phyloP scores from a whole-genome alignment of 2,329 filamentous ascomycete genomes.

The Penicillium polonicum region DNA sequence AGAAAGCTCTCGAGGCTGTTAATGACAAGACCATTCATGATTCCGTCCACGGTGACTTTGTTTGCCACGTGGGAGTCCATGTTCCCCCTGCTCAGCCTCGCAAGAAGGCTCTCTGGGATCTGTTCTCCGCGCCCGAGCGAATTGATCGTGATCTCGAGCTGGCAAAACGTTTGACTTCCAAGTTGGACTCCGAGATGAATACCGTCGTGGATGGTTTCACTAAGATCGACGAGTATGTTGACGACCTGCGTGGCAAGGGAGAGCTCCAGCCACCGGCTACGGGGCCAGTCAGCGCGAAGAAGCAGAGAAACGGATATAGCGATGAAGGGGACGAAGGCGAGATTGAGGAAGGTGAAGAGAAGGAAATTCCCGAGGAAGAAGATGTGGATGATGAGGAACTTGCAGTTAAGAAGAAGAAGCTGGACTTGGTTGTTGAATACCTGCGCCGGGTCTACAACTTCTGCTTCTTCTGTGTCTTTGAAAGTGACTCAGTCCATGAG shows the following conservation, averaged over 20 bases:
- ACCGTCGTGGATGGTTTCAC: constrained; percentile 71
- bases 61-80: constrained; percentile 94
- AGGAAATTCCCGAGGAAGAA: constrained; percentile 62
- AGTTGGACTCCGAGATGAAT: constrained; percentile 81
- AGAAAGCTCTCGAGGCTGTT: constrained; percentile 87
- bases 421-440: constrained; percentile 95
- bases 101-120: constrained; percentile 95
- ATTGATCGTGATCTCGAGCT: constrained; percentile 86
- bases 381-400: constrained; percentile 89
- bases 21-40: constrained; percentile 98
- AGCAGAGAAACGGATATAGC: constrained; percentile 55
- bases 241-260: constrained; percentile 73
- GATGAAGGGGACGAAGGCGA: constrained; percentile 54
- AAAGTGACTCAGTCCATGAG: constrained; percentile 96
- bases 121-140: constrained; percentile 91
- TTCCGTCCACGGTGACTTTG: constrained; percentile 89
- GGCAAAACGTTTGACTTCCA: constrained; percentile 76
- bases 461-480: constrained; percentile 99
- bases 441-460: constrained; percentile 96
- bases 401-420: constrained; percentile 89
- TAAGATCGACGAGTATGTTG: constrained; percentile 83
- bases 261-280: constrained; percentile 65
- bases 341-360: constrained; percentile 79
- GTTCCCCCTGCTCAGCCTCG: constrained; percentile 80
- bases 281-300: constrained; percentile 45